Base-by-base conservation (phyloP, 495 filamentous ascomycete species). In the Neurospora africana region DNA sequence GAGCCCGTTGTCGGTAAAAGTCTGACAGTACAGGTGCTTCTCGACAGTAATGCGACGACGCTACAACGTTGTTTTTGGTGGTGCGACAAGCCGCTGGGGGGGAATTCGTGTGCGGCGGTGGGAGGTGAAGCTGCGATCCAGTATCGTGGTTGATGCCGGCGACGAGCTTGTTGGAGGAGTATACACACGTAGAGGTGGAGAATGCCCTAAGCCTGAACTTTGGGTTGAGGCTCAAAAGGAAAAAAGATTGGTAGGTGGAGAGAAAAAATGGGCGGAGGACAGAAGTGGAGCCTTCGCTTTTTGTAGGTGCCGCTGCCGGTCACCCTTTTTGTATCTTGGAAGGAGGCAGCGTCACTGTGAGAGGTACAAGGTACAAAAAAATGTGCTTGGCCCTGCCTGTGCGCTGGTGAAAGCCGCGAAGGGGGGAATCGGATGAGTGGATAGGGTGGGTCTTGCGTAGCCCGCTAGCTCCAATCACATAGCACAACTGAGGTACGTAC, bases 181-280 rank as follows among this genome's bases (percentile, higher is more conserved):
- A 73, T 72, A 70, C 58, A 75, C 53, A 65, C 70, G 73, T 53
- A 69, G 61, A 73, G 70, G 75, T 79, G 78, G 76, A 76, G 75
- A 78, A 76, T 68, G 71, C 75, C 75, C 77, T 70, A 79, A 77
- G 77, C 72, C 74, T 75, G 74, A 79, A 77, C 53, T 65, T 65
- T 65, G 53, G 53, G 75, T 74, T 79, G 78, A 81, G 79, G 79
- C 78, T 80, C 73, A 79, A 77, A 70, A 74, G 68, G 70, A 77
- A 79, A 73, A 74, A 68, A 76, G 75, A 77, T 71, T 71, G 75
- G 72, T 71, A 74, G 79, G 78, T 81, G 78, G 78, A 79, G 78
- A 80, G 78, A 77, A 78, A 80, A 78, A 74, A 72, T 70, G 76
- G 78, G 75, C 72, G 76, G 73, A 73, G 74, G 78, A 58, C 75